Evolutionary conservation across 2,329 filamentous ascomycete species (phyloP).

Genomic region (Colletotrichum coccodes): DNA sequence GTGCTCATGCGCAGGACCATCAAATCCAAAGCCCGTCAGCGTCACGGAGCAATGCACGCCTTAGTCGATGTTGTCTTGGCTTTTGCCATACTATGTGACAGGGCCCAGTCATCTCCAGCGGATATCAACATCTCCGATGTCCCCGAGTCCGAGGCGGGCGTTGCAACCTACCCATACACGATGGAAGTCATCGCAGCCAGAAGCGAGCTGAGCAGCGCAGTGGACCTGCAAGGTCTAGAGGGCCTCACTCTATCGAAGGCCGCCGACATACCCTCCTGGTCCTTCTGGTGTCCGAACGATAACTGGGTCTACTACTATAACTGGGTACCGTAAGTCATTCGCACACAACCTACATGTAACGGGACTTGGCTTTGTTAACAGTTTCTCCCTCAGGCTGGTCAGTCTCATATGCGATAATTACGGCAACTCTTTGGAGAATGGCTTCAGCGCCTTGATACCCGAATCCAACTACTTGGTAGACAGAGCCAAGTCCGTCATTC

Average conservation of each 20-base stretch:
- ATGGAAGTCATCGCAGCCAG: background rate
- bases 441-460: background rate
- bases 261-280: background rate
- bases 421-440: background rate
- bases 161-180: background rate
- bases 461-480: background rate
- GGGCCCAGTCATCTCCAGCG: background rate
- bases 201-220: background rate
- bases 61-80: background rate
- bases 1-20: no score
- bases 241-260: background rate
- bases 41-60: background rate
- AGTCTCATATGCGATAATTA: background rate
- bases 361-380: background rate
- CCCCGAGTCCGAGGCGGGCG: background rate
- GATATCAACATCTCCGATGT: background rate
- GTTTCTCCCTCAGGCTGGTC: background rate
- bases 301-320: conserved; percentile 19
- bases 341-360: no score
- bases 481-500: background rate
- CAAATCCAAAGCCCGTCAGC: background rate
- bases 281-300: background rate
- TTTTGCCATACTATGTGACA: background rate
- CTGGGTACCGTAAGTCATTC: conserved; percentile 19
- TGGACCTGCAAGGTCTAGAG: no score